phyloP scores from a whole-genome alignment of 2,329 filamentous ascomycete species.

The Onygena corvina region DNA sequence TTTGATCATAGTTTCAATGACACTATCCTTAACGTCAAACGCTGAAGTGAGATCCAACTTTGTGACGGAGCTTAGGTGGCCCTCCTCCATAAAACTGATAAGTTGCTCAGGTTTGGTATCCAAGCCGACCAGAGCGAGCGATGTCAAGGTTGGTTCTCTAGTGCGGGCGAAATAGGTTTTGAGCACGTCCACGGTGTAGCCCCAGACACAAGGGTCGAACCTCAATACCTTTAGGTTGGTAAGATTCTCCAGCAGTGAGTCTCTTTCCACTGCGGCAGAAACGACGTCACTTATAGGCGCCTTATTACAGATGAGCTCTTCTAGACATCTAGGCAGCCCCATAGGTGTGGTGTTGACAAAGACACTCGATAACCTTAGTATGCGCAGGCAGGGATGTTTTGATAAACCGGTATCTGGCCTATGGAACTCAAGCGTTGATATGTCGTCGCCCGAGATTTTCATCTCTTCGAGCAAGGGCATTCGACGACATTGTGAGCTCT shows the following conservation, averaged over 20 bases:
- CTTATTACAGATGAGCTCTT: too few species aligned
- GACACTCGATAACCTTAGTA: neutral
- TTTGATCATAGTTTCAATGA: slow-evolving; percentile 16
- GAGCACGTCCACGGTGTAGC: too few species aligned
- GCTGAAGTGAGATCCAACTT: slow-evolving; percentile 24
- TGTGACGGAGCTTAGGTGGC: slow-evolving; percentile 18
- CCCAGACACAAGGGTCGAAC: too few species aligned
- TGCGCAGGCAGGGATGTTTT: neutral
- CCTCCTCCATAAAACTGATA: slow-evolving; percentile 12
- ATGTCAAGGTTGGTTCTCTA: neutral
- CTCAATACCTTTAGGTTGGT: neutral
- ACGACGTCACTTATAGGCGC: too few species aligned
- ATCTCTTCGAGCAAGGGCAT: neutral
- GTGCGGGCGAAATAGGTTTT: neutral
- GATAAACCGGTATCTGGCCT: neutral
- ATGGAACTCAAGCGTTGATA: neutral
- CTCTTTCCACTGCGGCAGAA: too few species aligned
- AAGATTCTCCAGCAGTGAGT: neutral
- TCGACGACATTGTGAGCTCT: neutral
- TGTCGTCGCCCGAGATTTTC: neutral
- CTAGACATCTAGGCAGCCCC: neutral
- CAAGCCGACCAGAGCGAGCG: neutral
- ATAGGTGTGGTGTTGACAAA: neutral
- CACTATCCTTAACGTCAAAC: slow-evolving; percentile 20
- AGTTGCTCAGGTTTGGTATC: slow-evolving; percentile 8